These are phyloP conservation scores for Cyathus striatus DNA, from an alignment of 768 basidiomycete genomes.

Conservation along the genomic window DNA sequence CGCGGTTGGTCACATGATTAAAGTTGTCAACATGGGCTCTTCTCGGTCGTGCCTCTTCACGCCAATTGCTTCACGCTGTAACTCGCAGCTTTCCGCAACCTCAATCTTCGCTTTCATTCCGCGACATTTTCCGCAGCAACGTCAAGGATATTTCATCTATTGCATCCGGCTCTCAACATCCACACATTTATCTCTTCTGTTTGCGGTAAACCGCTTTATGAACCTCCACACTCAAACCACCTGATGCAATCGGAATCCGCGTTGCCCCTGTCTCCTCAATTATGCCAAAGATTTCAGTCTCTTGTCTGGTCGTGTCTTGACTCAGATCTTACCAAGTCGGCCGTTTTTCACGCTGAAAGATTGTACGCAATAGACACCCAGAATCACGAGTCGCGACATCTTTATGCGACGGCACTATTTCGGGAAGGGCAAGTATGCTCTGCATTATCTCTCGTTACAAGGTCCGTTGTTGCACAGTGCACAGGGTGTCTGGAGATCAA, in stretches of 20 bases:
- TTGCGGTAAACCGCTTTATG: too few species aligned
- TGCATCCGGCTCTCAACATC: too few species aligned
- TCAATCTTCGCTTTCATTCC: too few species aligned
- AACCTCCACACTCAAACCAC: too few species aligned
- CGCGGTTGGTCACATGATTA: too few species aligned
- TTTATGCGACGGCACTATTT: slow-evolving; percentile 77
- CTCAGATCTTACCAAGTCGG: slow-evolving; percentile 70
- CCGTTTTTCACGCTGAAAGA: slow-evolving; percentile 86
- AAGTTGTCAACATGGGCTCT: too few species aligned
- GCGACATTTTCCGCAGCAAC: too few species aligned
- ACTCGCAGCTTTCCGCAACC: too few species aligned
- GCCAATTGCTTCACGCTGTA: too few species aligned
- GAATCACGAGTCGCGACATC: slow-evolving; percentile 79
- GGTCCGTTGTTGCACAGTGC: slow-evolving; percentile 56
- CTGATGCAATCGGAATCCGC: slow-evolving; percentile 55
- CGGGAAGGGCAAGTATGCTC: slow-evolving; percentile 69
- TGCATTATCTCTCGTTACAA: slow-evolving; percentile 65
- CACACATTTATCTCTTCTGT: too few species aligned
- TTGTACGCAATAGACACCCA: slow-evolving; percentile 66
- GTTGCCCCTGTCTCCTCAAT: slow-evolving; percentile 45
- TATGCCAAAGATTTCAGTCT: slow-evolving; percentile 63
- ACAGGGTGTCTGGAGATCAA: slow-evolving; percentile 77
- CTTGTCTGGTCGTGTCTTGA: slow-evolving; percentile 85
- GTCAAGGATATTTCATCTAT: too few species aligned
- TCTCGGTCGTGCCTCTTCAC: too few species aligned